Conservation (phyloP, 1,284 basidiomycete species). For the Thecaphora thlaspeos region DNA sequence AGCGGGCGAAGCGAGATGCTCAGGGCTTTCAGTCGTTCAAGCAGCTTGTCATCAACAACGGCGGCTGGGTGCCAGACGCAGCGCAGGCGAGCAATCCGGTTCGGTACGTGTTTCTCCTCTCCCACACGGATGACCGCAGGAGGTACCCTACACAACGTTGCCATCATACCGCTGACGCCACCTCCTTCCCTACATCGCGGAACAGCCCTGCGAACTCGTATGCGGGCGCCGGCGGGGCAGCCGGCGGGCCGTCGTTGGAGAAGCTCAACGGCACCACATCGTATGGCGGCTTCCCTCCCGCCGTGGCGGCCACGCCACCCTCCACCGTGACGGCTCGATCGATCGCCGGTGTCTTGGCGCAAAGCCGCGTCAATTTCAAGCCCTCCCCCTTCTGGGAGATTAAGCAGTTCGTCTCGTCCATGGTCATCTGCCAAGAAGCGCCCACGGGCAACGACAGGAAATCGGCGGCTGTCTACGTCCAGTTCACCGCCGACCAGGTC, state of each 20-base stretch:
- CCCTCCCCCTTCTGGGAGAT: constrained; percentile 50
- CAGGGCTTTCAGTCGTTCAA: constrained; percentile 29
- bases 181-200: not conserved
- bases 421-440: constrained; percentile 40
- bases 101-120: constrained; percentile 7
- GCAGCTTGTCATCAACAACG: constrained; percentile 24
- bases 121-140: not conserved
- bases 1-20: constrained; percentile 11
- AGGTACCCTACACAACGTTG: not conserved
- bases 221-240: constrained; percentile 3
- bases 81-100: constrained; percentile 5
- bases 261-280: constrained; percentile 11
- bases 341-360: constrained; percentile 11
- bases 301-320: constrained; percentile 6
- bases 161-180: not conserved
- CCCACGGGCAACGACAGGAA: constrained; percentile 35
- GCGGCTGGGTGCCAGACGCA: constrained; percentile 2
- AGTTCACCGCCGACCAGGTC: constrained; percentile 22
- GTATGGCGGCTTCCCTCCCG: constrained; percentile 1
- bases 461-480: constrained; percentile 28
- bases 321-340: constrained; percentile 5
- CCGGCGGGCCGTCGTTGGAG: constrained; percentile 16
- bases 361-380: constrained; percentile 32
- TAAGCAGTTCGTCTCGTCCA: constrained; percentile 34
- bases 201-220: constrained; percentile 3